These are phyloP conservation scores for Aleurites moluccanus DNA, from an alignment of 441 rosid species.

Conservation along the genomic window DNA sequence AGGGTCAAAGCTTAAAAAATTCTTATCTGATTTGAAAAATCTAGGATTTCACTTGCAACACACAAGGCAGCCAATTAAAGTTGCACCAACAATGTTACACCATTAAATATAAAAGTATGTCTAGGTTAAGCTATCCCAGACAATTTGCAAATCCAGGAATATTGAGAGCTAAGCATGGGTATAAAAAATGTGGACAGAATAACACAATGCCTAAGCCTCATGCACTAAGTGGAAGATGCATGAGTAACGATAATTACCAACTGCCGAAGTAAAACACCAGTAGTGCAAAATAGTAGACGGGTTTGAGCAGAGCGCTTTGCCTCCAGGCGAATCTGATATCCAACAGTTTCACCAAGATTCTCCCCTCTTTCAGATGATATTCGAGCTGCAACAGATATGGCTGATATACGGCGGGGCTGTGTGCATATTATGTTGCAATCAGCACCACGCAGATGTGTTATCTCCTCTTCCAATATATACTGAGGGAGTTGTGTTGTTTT, in stretches of 20 bases:
- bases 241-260: slow-evolving; percentile 47
- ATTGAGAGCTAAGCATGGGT: background rate
- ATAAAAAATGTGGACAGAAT: background rate
- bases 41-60: background rate
- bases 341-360: slow-evolving; percentile 79
- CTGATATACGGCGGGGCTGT: slow-evolving; percentile 94
- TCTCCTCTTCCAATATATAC: slow-evolving; percentile 84
- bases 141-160: background rate
- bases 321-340: slow-evolving; percentile 94
- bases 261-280: slow-evolving; percentile 83
- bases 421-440: slow-evolving; percentile 89
- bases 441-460: slow-evolving; percentile 71
- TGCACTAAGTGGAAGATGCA: slow-evolving; percentile 1
- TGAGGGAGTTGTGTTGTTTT: slow-evolving; percentile 98
- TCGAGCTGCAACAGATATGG: slow-evolving; percentile 90
- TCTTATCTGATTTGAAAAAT: background rate
- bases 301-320: slow-evolving; percentile 76
- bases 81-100: background rate
- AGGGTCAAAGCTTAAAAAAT: background rate
- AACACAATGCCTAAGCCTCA: background rate
- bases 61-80: background rate
- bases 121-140: background rate
- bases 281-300: slow-evolving; percentile 86
- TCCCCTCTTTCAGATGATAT: slow-evolving; percentile 94
- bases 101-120: background rate